phyloP scores from a whole-genome alignment of 225 moss, liverwort and hornwort genomes.

The Pseudisothecium myosuroides region DNA sequence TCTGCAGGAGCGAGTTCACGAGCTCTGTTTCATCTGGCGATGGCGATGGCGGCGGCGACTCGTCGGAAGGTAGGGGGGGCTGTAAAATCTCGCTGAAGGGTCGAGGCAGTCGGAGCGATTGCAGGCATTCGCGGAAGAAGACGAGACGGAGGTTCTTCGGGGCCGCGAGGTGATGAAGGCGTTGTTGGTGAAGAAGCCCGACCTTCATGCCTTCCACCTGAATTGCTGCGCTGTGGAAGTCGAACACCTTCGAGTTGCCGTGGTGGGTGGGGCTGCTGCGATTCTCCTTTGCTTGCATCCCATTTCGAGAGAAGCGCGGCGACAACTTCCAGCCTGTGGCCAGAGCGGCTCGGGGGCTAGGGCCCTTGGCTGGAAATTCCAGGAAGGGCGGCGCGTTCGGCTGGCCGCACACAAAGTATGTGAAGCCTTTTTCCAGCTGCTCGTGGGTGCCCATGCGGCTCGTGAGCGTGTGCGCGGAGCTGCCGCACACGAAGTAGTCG shows the following conservation, averaged over 20 bases:
- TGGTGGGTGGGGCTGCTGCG: slow-evolving; percentile 19
- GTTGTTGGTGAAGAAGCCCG: neutral
- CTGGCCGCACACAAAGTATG: slow-evolving; percentile 12
- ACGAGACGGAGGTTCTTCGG: slow-evolving; percentile 1
- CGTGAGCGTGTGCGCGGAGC: slow-evolving; percentile 1
- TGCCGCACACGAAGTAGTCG: slow-evolving; percentile 21
- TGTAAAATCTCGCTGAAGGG: neutral
- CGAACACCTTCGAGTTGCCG: slow-evolving; percentile 13
- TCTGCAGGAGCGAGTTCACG: neutral
- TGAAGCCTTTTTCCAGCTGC: slow-evolving; percentile 21
- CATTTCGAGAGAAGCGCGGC: neutral
- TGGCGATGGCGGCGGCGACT: neutral
- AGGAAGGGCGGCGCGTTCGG: slow-evolving; percentile 10
- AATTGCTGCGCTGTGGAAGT: slow-evolving; percentile 11
- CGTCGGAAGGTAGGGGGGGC: neutral
- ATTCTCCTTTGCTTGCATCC: neutral
- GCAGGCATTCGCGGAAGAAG: slow-evolving; percentile 25
- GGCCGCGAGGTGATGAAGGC: neutral
- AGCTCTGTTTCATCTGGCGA: neutral
- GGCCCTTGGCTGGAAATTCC: neutral
- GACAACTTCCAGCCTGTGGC: neutral
- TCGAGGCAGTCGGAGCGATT: slow-evolving; percentile 12
- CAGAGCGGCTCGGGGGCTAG: neutral
- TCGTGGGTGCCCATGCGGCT: slow-evolving; percentile 26
- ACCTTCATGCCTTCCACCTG: slow-evolving; percentile 7